phyloP scores from a whole-genome alignment of 2,329 filamentous ascomycete genomes.

The Beauveria pseudobassiana region DNA sequence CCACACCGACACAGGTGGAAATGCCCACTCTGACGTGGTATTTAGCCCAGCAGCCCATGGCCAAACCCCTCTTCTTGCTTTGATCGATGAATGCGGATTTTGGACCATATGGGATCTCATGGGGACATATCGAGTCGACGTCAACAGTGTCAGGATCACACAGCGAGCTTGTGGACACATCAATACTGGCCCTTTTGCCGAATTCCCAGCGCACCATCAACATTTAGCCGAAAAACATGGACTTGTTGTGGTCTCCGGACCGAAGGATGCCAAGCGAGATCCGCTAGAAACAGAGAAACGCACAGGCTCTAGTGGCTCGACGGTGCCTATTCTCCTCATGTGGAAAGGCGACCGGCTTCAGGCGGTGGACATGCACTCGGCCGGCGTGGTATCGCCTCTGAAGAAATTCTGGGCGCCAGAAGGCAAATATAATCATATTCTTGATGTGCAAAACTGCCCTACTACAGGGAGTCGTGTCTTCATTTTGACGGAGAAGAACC shows the following conservation, averaged over 20 bases:
- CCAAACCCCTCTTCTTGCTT: slow-evolving; percentile 53
- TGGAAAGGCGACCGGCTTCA: slow-evolving; percentile 30
- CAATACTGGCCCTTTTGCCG: slow-evolving; percentile 27
- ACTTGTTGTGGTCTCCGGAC: slow-evolving; percentile 30
- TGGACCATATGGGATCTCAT: slow-evolving; percentile 63
- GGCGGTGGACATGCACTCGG: slow-evolving; percentile 29
- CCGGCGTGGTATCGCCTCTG: slow-evolving; percentile 16
- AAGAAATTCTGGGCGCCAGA: slow-evolving; percentile 3
- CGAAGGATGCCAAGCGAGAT: not conserved
- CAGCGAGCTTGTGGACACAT: slow-evolving; percentile 37
- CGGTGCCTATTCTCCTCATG: slow-evolving; percentile 21
- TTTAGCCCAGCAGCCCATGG: slow-evolving; percentile 48
- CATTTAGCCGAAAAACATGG: slow-evolving; percentile 32
- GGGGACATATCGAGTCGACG: slow-evolving; percentile 27
- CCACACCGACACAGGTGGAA: slow-evolving; percentile 44
- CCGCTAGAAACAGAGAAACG: slow-evolving; percentile 5
- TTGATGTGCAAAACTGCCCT: slow-evolving; percentile 2
- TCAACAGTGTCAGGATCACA: slow-evolving; percentile 26
- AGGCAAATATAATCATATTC: not conserved
- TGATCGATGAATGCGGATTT: slow-evolving; percentile 56
- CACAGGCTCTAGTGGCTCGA: slow-evolving; percentile 10
- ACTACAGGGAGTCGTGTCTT: slow-evolving; percentile 2
- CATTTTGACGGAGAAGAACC: slow-evolving; percentile 2
- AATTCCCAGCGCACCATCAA: slow-evolving; percentile 23
- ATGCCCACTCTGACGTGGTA: slow-evolving; percentile 51